Evolutionary conservation across 352 stramenopile genomes (phyloP), one percentile per base, ranked within the genome.

Genomic region (Aphanomyces euteiches): DNA sequence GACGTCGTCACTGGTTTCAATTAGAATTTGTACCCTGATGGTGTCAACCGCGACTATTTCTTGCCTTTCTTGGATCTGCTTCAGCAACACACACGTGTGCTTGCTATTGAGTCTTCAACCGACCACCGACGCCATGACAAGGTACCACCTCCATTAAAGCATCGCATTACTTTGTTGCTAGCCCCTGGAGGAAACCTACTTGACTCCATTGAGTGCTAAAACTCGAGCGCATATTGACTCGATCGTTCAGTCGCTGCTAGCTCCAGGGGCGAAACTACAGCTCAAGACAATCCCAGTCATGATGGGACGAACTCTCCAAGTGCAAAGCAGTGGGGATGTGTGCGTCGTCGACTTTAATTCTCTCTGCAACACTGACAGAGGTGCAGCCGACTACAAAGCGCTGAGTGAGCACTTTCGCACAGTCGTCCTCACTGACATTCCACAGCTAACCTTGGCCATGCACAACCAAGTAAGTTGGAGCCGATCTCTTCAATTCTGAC

Each of bases 1-100:
- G 1, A 38, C 17, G 15, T 38, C 19, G 3, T 53, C n/a, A 38
- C 3, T 4, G 28, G 48, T 39, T 54, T 72, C 71, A 82, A 79
- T 0, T 72, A 89, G 74, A 83, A 96, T 59, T 78, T 99, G 58
- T 99, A 99, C 79, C 83, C 96, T 72, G 89, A 96, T 64, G 96
- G 96, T 50, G 86, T 98, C 45, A 98, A 99, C 80, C 79, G 93
- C 67, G 88, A 97, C 56, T 98, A 98, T 72, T 99, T 99, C 77
- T 56, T 98, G 56, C 95, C 95, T n/a, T 98, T 98, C 77, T 85
- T 99, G 45, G 85, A 97, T 59, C 78, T 97, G 67, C 78, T 99
- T n/a, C 68, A 94, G 40, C 77, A 80, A 28, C 91, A 98, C 77
- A 98, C 92, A 7, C 80, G 76, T 53, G 78, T 93, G 7, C 75